Base-by-base conservation (phyloP, 139 green algal genomes). In the Asterochloris erici region DNA sequence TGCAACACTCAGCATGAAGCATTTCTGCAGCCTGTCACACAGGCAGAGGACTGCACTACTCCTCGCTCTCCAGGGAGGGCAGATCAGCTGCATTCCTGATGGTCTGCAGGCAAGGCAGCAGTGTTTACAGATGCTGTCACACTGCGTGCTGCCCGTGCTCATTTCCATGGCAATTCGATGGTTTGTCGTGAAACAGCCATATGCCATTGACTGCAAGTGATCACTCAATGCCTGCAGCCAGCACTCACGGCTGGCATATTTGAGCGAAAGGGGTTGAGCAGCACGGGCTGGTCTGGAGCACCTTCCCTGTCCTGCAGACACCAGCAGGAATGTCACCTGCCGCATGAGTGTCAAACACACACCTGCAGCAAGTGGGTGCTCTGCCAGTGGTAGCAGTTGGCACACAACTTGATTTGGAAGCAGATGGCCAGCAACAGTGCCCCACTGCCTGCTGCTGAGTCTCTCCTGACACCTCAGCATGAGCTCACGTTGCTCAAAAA, bases 241-340 rank as follows among this genome's bases (percentile, higher is more conserved):
- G 66, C 38, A 54, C 38, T 54, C 6, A 54, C 38, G 54, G 80
- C 69, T 64, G 80, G 80, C 11, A 84, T 69, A 12, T 79, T 79
- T 10, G 70, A 70, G 70, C 80, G 63, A 60, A 84, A 84, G 26
- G 80, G 80, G 26, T 84, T 84, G 70, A 84, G 69, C 9, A 84
- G 60, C 1, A 84, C 70, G 47, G 80, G 80, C 12, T 84, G 26
- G 63, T 84, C 80, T 60, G 80, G 80, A 23, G 54, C 24, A 74
- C 54, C 80, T 63, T 84, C 80, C n/a, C 80, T 26, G 54, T 84
- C 81, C 81, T 84, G 62, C 26, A 69, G 12, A 54, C 38, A 54
- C 38, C 38, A 54, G 38, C 38, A 2, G 38, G 4, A 2, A 54
- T 54, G 38, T 54, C 38, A 54, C 2, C 6, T 54, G 38, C 38